A percentile compares a stretch with the other conserved stretches of the same genome.
Evolutionary conservation across 495 filamentous ascomycete species (phyloP).

Genomic region (Choiromyces venosus): DNA sequence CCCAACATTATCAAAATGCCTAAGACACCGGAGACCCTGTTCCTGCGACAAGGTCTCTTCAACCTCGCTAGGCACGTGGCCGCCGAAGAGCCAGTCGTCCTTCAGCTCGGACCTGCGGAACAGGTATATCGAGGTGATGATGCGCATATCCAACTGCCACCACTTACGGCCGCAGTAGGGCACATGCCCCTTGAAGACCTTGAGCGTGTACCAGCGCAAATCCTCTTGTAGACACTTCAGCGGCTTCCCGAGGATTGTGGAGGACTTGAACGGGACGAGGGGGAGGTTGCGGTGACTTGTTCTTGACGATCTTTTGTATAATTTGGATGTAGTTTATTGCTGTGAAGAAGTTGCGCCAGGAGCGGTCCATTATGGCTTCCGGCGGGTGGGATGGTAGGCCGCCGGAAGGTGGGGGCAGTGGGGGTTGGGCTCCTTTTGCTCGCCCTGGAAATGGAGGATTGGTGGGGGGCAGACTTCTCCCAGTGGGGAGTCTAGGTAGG

Average conservation of each 20-base stretch:
- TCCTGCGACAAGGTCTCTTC: constrained; percentile 87
- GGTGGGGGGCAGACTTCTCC: constrained; percentile 83
- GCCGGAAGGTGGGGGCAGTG: constrained; percentile 13
- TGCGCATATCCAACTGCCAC: constrained; percentile 97
- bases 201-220: constrained; percentile 87
- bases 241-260: constrained; percentile 77
- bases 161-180: constrained; percentile 97
- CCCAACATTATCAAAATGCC: constrained; percentile 86
- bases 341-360: no score
- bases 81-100: constrained; percentile 90
- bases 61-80: constrained; percentile 83
- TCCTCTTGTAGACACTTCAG: constrained; percentile 84
- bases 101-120: constrained; percentile 86
- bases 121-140: constrained; percentile 93
- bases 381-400: constrained; percentile 47
- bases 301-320: constrained; percentile 93
- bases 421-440: constrained; percentile 14
- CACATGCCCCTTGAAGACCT: constrained; percentile 95
- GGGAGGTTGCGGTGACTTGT: constrained; percentile 90
- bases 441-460: constrained; percentile 55
- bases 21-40: constrained; percentile 76
- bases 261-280: constrained; percentile 89
- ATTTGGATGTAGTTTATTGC: constrained; percentile 91
- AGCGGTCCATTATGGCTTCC: constrained; percentile 75
- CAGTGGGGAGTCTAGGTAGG: constrained; percentile 38